These are phyloP conservation scores for Selaginella moellendorffii DNA, from an alignment of 75 land plant genomes.

Conservation along the genomic window DNA sequence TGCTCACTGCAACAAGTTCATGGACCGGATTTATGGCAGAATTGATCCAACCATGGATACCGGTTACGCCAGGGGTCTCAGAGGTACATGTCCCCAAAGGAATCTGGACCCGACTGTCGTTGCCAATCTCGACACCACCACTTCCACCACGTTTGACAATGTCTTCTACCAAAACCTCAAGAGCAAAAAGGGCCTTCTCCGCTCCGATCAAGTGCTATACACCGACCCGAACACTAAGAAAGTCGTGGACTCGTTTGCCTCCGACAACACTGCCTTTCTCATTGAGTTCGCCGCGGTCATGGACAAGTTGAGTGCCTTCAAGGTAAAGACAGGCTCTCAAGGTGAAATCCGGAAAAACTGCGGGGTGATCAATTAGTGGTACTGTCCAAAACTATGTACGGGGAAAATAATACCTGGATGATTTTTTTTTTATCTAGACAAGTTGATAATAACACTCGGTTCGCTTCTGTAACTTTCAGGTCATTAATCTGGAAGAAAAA, in stretches of 20 bases:
- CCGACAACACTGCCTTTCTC: background rate
- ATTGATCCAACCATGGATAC: constrained; percentile 49
- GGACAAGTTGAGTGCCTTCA: background rate
- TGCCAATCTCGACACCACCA: constrained; percentile 36
- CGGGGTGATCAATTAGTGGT: background rate
- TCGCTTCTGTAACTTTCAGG: no score
- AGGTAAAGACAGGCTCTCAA: background rate
- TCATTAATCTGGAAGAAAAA: no score
- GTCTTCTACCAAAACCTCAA: constrained; percentile 42
- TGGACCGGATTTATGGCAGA: constrained; percentile 21
- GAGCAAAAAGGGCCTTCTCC: constrained; percentile 38
- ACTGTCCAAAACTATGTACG: no score
- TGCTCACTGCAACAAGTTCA: constrained; percentile 34
- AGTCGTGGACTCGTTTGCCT: constrained; percentile 33
- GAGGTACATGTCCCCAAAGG: constrained; percentile 27
- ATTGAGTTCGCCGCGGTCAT: background rate
- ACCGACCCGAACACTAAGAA: constrained; percentile 28
- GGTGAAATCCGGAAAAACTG: background rate
- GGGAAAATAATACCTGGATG: no score
- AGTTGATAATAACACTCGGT: no score
- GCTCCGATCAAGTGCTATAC: constrained; percentile 44
- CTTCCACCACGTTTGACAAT: constrained; percentile 57
- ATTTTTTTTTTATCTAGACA: no score
- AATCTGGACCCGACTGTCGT: constrained; percentile 46
- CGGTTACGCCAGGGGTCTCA: constrained; percentile 31